These are phyloP conservation scores for Kluyveromyces starmeri DNA, from an alignment of 805 yeast species.

Conservation along the genomic window DNA sequence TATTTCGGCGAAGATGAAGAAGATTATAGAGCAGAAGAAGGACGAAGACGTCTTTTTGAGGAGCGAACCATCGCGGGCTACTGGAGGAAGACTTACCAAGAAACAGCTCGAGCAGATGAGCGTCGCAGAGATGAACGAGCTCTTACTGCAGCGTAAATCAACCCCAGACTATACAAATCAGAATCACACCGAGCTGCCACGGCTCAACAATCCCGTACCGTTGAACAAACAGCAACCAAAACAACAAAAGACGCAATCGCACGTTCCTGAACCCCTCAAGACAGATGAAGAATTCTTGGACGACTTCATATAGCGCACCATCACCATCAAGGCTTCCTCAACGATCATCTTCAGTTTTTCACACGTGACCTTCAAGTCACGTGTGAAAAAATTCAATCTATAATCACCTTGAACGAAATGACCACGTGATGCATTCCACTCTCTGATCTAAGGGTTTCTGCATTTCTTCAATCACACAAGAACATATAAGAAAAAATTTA, in stretches of 20 bases:
- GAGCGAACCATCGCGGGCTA: background rate
- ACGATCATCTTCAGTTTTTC: too few relatives aligned
- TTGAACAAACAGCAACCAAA: background rate
- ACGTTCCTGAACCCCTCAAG: conserved; percentile 15
- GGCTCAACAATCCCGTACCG: background rate
- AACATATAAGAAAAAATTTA: too few relatives aligned
- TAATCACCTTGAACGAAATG: too few relatives aligned
- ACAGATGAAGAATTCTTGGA: conserved; percentile 24
- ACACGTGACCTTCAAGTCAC: too few relatives aligned
- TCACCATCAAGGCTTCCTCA: too few relatives aligned
- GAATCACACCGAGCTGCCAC: background rate
- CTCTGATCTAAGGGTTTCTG: too few relatives aligned
- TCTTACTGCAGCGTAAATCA: conserved; percentile 7
- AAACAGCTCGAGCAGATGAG: conserved; percentile 18
- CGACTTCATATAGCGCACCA: conserved; percentile 10
- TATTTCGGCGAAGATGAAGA: conserved; percentile 9
- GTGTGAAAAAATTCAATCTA: too few relatives aligned
- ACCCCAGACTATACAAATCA: background rate
- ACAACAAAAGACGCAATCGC: conserved; percentile 4
- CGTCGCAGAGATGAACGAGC: conserved; percentile 13
- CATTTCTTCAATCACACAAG: too few relatives aligned
- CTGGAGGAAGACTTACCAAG: conserved; percentile 9
- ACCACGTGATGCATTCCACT: too few relatives aligned
- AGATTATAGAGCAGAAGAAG: conserved; percentile 9
- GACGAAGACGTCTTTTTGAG: background rate